Conservation (phyloP, 139 green algal genomes). For the Closterium sp. region DNA sequence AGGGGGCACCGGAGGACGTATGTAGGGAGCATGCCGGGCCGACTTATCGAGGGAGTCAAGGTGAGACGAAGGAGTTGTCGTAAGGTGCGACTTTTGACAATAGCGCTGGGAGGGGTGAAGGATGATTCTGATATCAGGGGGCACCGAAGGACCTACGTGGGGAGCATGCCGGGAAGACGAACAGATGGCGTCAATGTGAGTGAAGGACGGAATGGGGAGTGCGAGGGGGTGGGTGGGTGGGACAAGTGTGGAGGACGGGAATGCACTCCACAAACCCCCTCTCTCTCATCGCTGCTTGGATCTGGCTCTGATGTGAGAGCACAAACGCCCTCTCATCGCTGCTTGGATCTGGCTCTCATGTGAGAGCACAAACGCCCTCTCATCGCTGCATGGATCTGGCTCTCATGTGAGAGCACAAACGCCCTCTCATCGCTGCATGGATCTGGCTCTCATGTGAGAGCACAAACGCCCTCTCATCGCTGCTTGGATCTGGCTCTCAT, state of each 20-base stretch:
- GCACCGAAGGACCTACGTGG: conserved; percentile 63
- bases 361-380: no score
- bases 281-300: no score
- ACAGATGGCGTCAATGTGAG: neutral
- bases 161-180: conserved; percentile 53
- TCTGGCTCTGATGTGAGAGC: no score
- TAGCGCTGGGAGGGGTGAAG: conserved; percentile 59
- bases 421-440: no score
- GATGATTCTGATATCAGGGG: conserved; percentile 65
- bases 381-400: no score
- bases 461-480: no score
- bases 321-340: no score
- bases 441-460: no score
- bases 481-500: no score
- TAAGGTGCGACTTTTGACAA: neutral
- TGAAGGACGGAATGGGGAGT: neutral
- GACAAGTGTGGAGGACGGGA: neutral
- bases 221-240: neutral
- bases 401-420: no score
- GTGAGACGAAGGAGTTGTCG: neutral
- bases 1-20: conserved; percentile 68
- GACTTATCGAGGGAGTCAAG: neutral
- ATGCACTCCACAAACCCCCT: no score
- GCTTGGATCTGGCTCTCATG: no score
- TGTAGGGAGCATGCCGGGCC: conserved; percentile 58